Base-by-base conservation (phyloP, 257 asterid species). In the Fraxinus pennsylvanica region DNA sequence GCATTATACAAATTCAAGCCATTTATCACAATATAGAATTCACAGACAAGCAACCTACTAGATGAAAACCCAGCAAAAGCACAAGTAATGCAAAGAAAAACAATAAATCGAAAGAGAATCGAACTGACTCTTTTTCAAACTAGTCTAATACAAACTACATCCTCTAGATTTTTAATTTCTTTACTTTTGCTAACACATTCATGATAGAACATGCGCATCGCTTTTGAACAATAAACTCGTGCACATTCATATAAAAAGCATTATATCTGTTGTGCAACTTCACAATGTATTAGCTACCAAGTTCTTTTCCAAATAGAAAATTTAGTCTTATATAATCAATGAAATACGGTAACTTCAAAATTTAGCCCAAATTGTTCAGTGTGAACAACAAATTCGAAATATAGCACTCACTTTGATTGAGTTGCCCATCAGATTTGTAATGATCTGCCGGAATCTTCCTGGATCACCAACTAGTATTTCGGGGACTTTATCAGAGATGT, bases 391-490 rank as follows among this genome's bases (percentile, higher is more conserved):
- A 9, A 63, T 32, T 63, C 63, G 9, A 38, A 59, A 22, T 63
- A 27, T 22, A 22, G 35, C 61, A 86, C 97, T 85, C 87, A 96
- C 99, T 86, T 93, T 96, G 84, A 96, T 96, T 63, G 99, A 93
- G 91, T 96, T 96, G 29, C 98, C 96, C 75, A 93, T 91, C 45
- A 96, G 89, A 81, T 96, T 96, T 14, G 95, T 93, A 72, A 92
- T 89, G 61, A 96, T 93, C 89, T 96, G 99, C 9, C 97, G 90
- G 78, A 96, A 93, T 81, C 99, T 88, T 50, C 97, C 96, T 17
- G 99, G 98, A 87, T 96, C 99, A 33, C 99, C 99, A 68, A 96
- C 88, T 25, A 96, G 87, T n/a, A 85, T 81, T 35, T 85, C 82
- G 27, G 99, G 99, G 81, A 96, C 88, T 85, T 92, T 93, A 73